These are phyloP conservation scores for Echria macrotheca DNA, from an alignment of 495 filamentous ascomycete genomes.

Conservation along the genomic window DNA sequence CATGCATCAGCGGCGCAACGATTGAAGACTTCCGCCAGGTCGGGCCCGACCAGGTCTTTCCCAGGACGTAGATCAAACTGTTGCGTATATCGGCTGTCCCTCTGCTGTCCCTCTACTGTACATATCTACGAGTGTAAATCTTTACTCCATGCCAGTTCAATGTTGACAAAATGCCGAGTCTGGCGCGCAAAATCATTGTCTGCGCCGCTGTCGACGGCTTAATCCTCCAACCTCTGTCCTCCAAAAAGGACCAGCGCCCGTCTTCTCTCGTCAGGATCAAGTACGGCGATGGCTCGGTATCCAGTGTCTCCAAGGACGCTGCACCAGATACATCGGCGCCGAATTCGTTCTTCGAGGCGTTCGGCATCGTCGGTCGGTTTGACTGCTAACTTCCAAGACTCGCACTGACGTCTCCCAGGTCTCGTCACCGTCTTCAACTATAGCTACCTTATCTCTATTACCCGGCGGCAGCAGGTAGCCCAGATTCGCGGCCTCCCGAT, in stretches of 20 bases:
- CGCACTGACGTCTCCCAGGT: conserved; percentile 41
- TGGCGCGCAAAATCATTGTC: conserved; percentile 73
- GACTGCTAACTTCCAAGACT: no score
- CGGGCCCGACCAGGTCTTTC: conserved; percentile 6
- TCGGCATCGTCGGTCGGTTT: conserved; percentile 80
- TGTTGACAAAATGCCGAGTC: conserved; percentile 62
- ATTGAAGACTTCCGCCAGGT: not conserved
- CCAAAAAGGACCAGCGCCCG: conserved; percentile 44
- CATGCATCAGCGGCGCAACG: conserved; percentile 6
- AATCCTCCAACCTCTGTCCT: conserved; percentile 64
- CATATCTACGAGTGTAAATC: no score
- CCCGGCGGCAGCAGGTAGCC: conserved; percentile 79
- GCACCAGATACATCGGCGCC: conserved; percentile 28
- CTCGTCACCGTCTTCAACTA: conserved; percentile 64
- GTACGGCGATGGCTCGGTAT: conserved; percentile 61
- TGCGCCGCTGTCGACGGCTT: conserved; percentile 84
- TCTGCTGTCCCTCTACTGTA: no score
- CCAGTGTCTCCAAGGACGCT: conserved; percentile 30
- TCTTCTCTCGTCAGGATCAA: conserved; percentile 57
- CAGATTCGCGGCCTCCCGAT: conserved; percentile 74
- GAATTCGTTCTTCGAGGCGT: conserved; percentile 58
- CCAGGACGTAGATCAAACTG: conserved; percentile 4
- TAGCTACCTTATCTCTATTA: conserved; percentile 80
- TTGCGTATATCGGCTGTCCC: no score
- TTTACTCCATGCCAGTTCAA: no score